Conservation (phyloP, 2,329 filamentous ascomycete genomes). For the Botrytis tulipae region DNA sequence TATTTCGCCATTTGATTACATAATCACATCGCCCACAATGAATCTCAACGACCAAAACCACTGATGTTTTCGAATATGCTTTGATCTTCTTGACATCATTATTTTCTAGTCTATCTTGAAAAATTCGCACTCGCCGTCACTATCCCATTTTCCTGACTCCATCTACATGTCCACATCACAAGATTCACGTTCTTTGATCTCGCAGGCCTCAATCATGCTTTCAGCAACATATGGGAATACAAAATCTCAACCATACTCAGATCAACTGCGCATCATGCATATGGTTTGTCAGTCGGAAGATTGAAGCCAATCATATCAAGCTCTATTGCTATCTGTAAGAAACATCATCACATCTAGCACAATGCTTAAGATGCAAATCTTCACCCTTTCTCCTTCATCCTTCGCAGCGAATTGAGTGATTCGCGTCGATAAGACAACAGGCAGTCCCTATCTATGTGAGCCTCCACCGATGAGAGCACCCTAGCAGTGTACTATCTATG, state of each 20-base stretch:
- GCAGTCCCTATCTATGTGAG: background rate
- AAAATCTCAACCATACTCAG: background rate
- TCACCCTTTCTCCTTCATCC: background rate
- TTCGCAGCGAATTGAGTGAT: background rate
- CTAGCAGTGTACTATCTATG: background rate
- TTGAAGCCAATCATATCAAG: background rate
- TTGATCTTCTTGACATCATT: background rate
- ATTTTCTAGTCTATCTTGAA: background rate
- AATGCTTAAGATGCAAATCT: background rate
- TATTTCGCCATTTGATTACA: background rate
- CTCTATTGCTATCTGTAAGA: background rate
- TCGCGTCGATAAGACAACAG: background rate
- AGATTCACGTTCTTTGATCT: background rate
- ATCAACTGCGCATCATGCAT: background rate
- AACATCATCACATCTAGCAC: background rate
- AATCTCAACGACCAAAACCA: background rate
- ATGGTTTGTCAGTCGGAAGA: background rate
- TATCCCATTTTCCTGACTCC: background rate
- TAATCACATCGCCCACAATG: background rate
- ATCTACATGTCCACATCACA: background rate
- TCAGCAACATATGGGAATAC: background rate
- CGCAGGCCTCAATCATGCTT: background rate
- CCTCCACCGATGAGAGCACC: background rate
- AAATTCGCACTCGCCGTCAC: no score
- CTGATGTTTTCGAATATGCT: background rate